Percentiles rank a stretch among this genome's conserved stretches.
Conservation (phyloP, 2,329 filamentous ascomycete genomes). For the Fusarium virguliforme region DNA sequence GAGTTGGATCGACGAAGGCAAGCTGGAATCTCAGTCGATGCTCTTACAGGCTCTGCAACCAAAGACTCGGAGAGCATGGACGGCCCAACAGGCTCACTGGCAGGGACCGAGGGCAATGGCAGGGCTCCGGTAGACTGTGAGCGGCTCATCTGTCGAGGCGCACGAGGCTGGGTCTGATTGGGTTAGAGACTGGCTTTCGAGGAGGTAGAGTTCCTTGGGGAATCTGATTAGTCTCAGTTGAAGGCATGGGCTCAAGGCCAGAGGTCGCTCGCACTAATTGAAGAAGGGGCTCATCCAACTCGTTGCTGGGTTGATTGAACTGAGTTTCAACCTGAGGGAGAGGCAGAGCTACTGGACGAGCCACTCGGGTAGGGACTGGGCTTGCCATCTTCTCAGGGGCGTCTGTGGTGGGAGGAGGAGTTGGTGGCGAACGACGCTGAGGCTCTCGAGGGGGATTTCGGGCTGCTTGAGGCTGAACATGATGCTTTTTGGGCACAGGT, state of each 20-base stretch:
- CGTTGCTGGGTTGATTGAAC: slow-evolving; percentile 11
- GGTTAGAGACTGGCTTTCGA: slow-evolving; percentile 31
- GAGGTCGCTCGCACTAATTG: slow-evolving; percentile 45
- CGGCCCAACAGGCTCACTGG: slow-evolving; percentile 68
- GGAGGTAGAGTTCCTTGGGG: slow-evolving; percentile 34
- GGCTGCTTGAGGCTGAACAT: slow-evolving; percentile 23
- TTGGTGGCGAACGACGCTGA: slow-evolving; percentile 48
- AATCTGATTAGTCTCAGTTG: slow-evolving; percentile 41
- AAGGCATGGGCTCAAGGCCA: slow-evolving; percentile 39
- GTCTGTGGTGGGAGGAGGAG: slow-evolving; percentile 60
- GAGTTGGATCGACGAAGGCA: slow-evolving; percentile 60
- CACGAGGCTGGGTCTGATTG: slow-evolving; percentile 34
- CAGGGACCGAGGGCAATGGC: slow-evolving; percentile 57
- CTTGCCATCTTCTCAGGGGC: slow-evolving; percentile 55
- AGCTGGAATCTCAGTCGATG: slow-evolving; percentile 54
- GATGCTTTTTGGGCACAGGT: slow-evolving; percentile 45
- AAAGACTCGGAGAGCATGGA: slow-evolving; percentile 58
- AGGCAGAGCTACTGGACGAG: slow-evolving; percentile 25
- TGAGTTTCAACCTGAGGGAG: slow-evolving; percentile 25
- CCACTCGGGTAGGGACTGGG: slow-evolving; percentile 42
- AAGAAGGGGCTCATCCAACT: slow-evolving; percentile 38
- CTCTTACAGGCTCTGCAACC: slow-evolving; percentile 35
- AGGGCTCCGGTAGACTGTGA: slow-evolving; percentile 60
- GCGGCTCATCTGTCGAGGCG: slow-evolving; percentile 52
- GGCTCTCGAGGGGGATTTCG: slow-evolving; percentile 41